Conservation (phyloP, 2,329 filamentous ascomycete genomes). For the Trichoderma afroharzianum region DNA sequence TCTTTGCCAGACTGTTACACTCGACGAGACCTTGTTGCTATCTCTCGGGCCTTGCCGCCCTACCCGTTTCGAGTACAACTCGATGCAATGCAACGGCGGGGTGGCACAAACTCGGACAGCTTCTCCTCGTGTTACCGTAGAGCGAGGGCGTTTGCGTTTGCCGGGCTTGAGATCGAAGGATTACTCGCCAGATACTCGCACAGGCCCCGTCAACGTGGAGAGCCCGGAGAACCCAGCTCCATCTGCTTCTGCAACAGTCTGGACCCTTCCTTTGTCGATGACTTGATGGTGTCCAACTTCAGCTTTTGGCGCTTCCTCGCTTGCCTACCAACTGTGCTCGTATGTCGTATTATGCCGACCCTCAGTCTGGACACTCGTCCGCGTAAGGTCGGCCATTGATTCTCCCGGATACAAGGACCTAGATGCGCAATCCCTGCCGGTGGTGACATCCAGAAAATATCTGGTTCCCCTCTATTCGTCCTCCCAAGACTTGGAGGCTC, state of each 20-base stretch:
- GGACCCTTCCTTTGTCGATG: neutral
- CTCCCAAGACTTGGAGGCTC: neutral
- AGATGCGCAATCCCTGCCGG: neutral
- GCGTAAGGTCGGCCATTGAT: constrained; percentile 1
- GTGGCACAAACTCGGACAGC: neutral
- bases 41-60: neutral
- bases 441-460: neutral
- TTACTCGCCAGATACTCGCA: neutral
- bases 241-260: neutral
- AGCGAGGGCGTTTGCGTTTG: neutral
- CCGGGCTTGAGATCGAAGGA: neutral
- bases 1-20: neutral
- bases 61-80: neutral
- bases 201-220: neutral
- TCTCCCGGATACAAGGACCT: neutral
- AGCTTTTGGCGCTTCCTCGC: neutral
- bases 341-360: neutral
- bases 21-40: neutral
- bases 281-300: neutral
- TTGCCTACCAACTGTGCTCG: neutral
- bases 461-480: neutral
- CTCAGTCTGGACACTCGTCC: neutral
- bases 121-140: neutral
- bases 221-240: neutral
- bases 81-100: constrained; percentile 11